Evolutionary conservation across 2,329 filamentous ascomycete genomes (phyloP), one percentile per base, ranked within the genome.

Genomic region (Chrysosphaeria jannelii): DNA sequence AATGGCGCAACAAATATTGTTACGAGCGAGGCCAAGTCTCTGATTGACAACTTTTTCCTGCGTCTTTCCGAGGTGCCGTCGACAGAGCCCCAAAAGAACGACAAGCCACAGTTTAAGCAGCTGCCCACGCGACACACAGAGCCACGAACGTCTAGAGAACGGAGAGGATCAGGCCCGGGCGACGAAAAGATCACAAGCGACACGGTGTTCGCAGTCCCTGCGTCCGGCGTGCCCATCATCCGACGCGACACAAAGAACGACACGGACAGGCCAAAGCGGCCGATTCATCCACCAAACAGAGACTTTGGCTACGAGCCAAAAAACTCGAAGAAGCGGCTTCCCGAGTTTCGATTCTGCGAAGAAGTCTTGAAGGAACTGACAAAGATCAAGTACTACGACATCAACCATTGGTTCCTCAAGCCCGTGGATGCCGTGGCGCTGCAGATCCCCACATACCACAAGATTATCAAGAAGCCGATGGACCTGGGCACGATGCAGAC

Each of bases 381-480:
- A 42, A 71, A 76, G 39, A 45, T 56, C 1, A 79, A 74, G 40
- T 58, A 91, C 38, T 53, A 51, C 26, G 38, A 46, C 2, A 48
- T 67, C 32, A 75, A 75, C 20, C 54, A 56, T 26, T 67, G 72
- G 28, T 97, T 97, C 47, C 48, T 75, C 35, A 48, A 58, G 6
- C 72, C 85, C 0, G 85, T 97, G 11, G 85, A 97, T 39, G 78
- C 85, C 1, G 79, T 93, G 17, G 81, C 79, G 1, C 50, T 93
- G 25, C 78, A 81, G 39, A 91, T 93, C 28, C 85, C 85, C 1
- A 68, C 70, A 13, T 97, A 97, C 40, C 75, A 85, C 41, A 76
- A 70, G 36, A 53, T 93, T 30, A 78, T 97, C 47, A 93, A 90
- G 51, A 76, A 79, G 40, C 85, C 85, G 0, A 97, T 93, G 81